A percentile compares a stretch with the other conserved stretches of the same genome.
Evolutionary conservation across 1,284 basidiomycete species (phyloP).

Genomic region (Heliocybe sulcata): DNA sequence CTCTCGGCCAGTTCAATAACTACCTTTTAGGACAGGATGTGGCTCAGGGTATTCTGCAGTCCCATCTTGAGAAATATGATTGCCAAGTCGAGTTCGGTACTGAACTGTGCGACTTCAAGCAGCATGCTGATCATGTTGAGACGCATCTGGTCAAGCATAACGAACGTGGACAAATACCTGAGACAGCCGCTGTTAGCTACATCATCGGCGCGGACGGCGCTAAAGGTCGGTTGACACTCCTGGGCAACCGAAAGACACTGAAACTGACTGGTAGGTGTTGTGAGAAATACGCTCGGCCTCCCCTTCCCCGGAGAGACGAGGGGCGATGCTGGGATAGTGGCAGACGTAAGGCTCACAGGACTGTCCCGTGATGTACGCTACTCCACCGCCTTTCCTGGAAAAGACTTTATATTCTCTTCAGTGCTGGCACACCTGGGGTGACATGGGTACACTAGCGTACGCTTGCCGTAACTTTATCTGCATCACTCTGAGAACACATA

Average conservation of each 20-base stretch:
- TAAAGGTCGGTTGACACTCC: not conserved
- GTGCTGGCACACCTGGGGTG: not conserved
- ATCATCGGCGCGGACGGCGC: constrained; percentile 3
- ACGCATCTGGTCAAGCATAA: constrained; percentile 6
- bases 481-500: no score
- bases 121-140: constrained; percentile 17
- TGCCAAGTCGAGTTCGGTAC: constrained; percentile 22
- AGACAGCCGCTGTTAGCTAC: not conserved
- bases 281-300: constrained; percentile 1
- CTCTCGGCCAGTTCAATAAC: not conserved
- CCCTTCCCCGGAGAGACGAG: not conserved
- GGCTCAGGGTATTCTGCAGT: constrained; percentile 21
- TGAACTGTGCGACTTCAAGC: constrained; percentile 19
- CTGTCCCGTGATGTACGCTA: not conserved
- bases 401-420: not conserved
- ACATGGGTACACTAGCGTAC: not conserved
- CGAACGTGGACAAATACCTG: not conserved
- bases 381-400: not conserved
- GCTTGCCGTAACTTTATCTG: no score
- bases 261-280: not conserved
- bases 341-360: not conserved
- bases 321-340: not conserved
- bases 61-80: constrained; percentile 17
- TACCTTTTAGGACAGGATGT: constrained; percentile 18
- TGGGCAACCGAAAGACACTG: not conserved